These are phyloP conservation scores for Ascochyta lentis DNA, from an alignment of 2,329 filamentous ascomycete species.

Conservation along the genomic window DNA sequence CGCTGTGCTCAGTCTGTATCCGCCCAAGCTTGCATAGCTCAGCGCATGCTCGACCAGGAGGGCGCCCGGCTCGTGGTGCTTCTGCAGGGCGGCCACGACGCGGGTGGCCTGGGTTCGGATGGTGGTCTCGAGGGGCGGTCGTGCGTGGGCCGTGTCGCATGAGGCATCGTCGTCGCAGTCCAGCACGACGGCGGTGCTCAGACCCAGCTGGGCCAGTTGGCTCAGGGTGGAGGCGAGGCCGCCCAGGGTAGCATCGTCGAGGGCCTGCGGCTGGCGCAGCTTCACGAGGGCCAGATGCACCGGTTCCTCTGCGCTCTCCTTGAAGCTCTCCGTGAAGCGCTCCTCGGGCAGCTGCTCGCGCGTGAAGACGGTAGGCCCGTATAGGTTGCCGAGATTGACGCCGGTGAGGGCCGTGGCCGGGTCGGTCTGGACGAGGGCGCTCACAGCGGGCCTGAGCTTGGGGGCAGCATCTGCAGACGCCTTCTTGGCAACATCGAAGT, in stretches of 20 bases:
- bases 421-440: conserved; percentile 39
- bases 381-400: conserved; percentile 68
- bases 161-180: conserved; percentile 65
- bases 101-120: conserved; percentile 72
- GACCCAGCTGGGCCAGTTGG: conserved; percentile 81
- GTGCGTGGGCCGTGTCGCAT: conserved; percentile 37
- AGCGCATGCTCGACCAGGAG: conserved; percentile 69
- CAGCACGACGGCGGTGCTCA: conserved; percentile 82
- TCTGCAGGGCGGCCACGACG: conserved; percentile 76
- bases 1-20: conserved; percentile 42
- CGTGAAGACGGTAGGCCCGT: conserved; percentile 65
- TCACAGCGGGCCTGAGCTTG: conserved; percentile 22
- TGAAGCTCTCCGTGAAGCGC: conserved; percentile 9
- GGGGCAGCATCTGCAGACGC: conserved; percentile 11
- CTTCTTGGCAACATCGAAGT: conserved; percentile 65
- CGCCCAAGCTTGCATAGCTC: conserved; percentile 41
- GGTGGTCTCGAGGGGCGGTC: conserved; percentile 47
- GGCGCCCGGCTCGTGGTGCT: conserved; percentile 70
- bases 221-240: conserved; percentile 84
- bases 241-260: conserved; percentile 71
- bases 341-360: conserved; percentile 57
- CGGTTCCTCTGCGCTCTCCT: conserved; percentile 49
- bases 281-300: conserved; percentile 87
- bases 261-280: conserved; percentile 73
- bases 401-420: conserved; percentile 53